phyloP scores from a whole-genome alignment of 768 basidiomycete genomes.

The Lentinus tigrinus region DNA sequence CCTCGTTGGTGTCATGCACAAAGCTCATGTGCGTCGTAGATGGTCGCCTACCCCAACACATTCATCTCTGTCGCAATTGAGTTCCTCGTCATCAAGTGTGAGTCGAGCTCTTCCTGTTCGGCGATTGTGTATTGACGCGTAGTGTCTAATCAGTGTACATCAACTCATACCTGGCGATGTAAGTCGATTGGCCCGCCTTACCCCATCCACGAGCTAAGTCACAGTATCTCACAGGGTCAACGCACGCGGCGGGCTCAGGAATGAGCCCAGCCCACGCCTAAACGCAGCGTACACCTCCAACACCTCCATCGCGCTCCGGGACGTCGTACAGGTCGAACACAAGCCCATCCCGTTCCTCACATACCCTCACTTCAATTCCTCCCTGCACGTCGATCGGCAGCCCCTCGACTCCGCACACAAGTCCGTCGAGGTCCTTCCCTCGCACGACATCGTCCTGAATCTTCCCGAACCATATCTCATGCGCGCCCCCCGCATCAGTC shows the following conservation, averaged over 20 bases:
- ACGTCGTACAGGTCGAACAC: not conserved
- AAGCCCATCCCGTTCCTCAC: not conserved
- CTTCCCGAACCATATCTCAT: not conserved
- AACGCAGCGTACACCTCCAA: not conserved
- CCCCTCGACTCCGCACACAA: not conserved
- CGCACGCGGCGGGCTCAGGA: conserved; percentile 7
- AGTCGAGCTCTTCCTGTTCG: not conserved
- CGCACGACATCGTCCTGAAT: not conserved
- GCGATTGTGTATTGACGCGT: not conserved
- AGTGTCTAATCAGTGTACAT: conserved; percentile 18
- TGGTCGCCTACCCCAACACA: conserved; percentile 17
- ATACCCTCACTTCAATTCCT: not conserved
- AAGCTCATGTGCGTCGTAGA: conserved; percentile 1
- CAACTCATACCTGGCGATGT: conserved; percentile 24
- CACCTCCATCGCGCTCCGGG: not conserved
- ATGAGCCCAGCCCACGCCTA: not conserved
- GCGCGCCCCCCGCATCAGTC: conserved; percentile 1
- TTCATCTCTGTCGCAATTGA: conserved; percentile 18
- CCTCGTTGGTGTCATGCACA: not conserved
- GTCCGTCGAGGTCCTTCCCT: not conserved
- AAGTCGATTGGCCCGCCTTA: not conserved
- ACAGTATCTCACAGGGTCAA: conserved; percentile 15
- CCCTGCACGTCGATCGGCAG: not conserved
- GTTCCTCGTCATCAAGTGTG: conserved; percentile 20
- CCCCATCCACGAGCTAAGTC: not conserved